Evolutionary conservation across 495 filamentous ascomycete species (phyloP), one percentile per base, ranked within the genome.

Genomic region (Podospora pseudopauciseta): DNA sequence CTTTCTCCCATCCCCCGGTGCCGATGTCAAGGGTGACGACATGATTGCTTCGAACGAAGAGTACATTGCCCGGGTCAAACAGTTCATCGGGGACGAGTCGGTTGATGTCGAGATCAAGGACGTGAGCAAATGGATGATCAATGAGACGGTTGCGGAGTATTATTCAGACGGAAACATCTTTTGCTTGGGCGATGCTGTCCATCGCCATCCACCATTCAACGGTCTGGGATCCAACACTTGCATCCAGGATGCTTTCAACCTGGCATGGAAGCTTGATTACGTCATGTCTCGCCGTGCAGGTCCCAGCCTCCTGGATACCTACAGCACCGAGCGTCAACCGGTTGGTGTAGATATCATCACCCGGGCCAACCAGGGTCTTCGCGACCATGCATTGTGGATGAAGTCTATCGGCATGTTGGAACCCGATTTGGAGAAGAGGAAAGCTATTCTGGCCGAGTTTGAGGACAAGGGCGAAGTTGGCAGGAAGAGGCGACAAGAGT

Each of bases 31-130:
- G 27, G 75, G 72, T 4, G 73, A 77, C 15, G 75, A 77, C 32
- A 75, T 78, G 66, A 69, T 70, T 39, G 71, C 76, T 11, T 72
- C 73, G 53, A 15, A 79, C 54, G 73, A 81, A 16, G 71, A 80
- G 49, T 72, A 84, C 68, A 64, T 80, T 19, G 69, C 73, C 19
- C 75, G 80, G 18, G 80, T 82, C 11, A 78, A 71, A 32, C 75
- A 83, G 63, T 77, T 83, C 7, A 86, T 89, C 58, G 86, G 85
- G 0, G 86, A 88, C 65, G 77, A 82, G 59, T 73, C 78, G 0
- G 60, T 79, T 3, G 39, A 71, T 2, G 71, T 76, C n/a, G 73
- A 78, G 39, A 73, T 83, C 49, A 68, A 78, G 13, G 70, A 77
- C 26, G 78, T 78, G 0, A 71, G 77, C 39, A 78, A 77, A 20